Evolutionary conservation across 2,329 filamentous ascomycete genomes (phyloP).

Genomic region (Parafenestella ontariensis): DNA sequence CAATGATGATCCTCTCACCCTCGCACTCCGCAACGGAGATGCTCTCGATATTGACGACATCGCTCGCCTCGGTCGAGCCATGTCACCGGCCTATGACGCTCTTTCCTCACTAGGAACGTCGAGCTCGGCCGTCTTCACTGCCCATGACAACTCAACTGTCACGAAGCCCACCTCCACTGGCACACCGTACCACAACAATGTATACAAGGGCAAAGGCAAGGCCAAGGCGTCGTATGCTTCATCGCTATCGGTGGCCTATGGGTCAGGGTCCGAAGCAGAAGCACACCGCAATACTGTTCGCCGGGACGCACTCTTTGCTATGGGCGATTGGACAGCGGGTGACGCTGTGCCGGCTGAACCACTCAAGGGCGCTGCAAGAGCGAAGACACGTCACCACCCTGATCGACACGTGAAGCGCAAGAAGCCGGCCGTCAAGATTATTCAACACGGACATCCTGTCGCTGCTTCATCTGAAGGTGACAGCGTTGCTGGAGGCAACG

Average conservation of each 20-base stretch:
- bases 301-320: conserved; percentile 14
- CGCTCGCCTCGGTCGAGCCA: conserved; percentile 14
- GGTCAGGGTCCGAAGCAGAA: conserved; percentile 33
- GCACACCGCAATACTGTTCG: conserved; percentile 12
- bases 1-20: conserved; percentile 26
- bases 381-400: conserved; percentile 14
- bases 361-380: conserved; percentile 18
- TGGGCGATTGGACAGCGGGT: conserved; percentile 28
- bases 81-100: conserved; percentile 9
- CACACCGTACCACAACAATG: conserved; percentile 23
- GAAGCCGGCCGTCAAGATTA: conserved; percentile 27
- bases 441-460: conserved; percentile 13
- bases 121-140: conserved; percentile 22
- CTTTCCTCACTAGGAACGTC: conserved; percentile 17
- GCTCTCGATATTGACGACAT: conserved; percentile 23
- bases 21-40: conserved; percentile 16
- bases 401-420: conserved; percentile 18
- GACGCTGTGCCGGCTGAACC: conserved; percentile 6
- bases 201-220: conserved; percentile 24
- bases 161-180: conserved; percentile 41
- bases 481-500: background rate
- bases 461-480: conserved; percentile 2
- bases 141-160: conserved; percentile 22
- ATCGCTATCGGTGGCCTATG: conserved; percentile 35
- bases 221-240: conserved; percentile 22